Evolutionary conservation across 1,139 yeast species (phyloP).

Genomic region (Casaregolazyma suthepensis): DNA sequence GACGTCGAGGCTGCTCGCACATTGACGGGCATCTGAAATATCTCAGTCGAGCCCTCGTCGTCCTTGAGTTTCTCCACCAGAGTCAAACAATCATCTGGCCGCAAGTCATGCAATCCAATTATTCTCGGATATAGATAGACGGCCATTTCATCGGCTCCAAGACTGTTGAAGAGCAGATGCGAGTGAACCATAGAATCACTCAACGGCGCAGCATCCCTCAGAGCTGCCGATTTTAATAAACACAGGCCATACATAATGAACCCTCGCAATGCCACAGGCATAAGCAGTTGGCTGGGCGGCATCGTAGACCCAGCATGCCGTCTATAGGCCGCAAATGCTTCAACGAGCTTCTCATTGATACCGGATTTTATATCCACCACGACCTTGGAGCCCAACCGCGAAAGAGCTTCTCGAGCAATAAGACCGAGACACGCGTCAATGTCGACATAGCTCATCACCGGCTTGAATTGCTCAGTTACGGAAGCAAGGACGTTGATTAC

Average conservation of each 20-base stretch:
- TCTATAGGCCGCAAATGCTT: slow-evolving; percentile 72
- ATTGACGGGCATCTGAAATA: slow-evolving; percentile 47
- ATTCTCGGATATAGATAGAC: slow-evolving; percentile 76
- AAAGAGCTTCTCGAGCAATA: slow-evolving; percentile 64
- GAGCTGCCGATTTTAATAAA: slow-evolving; percentile 60
- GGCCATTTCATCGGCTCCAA: slow-evolving; percentile 55
- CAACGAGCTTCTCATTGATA: slow-evolving; percentile 59
- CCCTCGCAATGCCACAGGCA: slow-evolving; percentile 77
- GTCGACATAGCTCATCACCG: slow-evolving; percentile 77
- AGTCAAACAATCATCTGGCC: slow-evolving; percentile 42
- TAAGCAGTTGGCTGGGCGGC: slow-evolving; percentile 59
- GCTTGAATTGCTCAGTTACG: slow-evolving; percentile 66
- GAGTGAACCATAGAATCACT: slow-evolving; percentile 53
- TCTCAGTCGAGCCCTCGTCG: slow-evolving; percentile 35
- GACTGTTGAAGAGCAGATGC: slow-evolving; percentile 46
- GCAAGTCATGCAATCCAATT: slow-evolving; percentile 63
- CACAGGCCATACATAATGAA: slow-evolving; percentile 65
- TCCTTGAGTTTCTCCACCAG: slow-evolving; percentile 29
- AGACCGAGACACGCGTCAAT: slow-evolving; percentile 72
- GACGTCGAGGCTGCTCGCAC: slow-evolving; percentile 42
- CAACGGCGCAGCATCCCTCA: slow-evolving; percentile 40
- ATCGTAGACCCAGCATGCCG: slow-evolving; percentile 41
- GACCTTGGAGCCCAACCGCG: slow-evolving; percentile 51
- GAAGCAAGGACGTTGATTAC: slow-evolving; percentile 79
- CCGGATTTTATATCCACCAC: slow-evolving; percentile 58